Evolutionary conservation across 2,329 filamentous ascomycete genomes (phyloP).

Genomic region (Cercospora sp.): DNA sequence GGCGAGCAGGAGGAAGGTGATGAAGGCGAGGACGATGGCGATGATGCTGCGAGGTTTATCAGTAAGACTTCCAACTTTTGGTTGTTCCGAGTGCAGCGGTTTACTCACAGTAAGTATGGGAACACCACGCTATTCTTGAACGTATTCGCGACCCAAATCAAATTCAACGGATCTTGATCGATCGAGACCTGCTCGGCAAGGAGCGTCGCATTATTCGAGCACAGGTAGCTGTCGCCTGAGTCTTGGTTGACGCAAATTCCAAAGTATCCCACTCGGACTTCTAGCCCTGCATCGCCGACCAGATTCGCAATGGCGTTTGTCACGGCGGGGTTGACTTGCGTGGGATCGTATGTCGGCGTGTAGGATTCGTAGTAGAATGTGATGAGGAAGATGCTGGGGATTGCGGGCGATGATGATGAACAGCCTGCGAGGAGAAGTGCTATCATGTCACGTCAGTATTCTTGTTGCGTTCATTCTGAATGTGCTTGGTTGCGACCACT

Average conservation of each 20-base stretch:
- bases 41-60: conserved; percentile 68
- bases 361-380: conserved; percentile 96
- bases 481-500: conserved; percentile 39
- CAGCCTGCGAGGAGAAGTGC: conserved; percentile 91
- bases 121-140: conserved; percentile 99
- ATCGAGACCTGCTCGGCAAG: conserved; percentile 85
- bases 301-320: conserved; percentile 86
- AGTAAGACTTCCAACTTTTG: background rate
- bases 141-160: conserved; percentile 94
- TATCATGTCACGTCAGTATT: conserved; percentile 41
- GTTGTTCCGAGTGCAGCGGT: background rate
- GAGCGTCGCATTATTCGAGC: conserved; percentile 94
- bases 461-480: no score
- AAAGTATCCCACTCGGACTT: conserved; percentile 95
- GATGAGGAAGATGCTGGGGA: conserved; percentile 94
- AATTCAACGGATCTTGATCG: conserved; percentile 91
- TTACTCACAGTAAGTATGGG: conserved; percentile 82
- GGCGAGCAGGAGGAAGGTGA: conserved; percentile 90
- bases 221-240: conserved; percentile 79
- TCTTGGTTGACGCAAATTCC: conserved; percentile 95
- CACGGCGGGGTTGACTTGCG: conserved; percentile 88
- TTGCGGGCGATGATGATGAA: conserved; percentile 91
- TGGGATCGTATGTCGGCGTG: conserved; percentile 74
- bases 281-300: conserved; percentile 77
- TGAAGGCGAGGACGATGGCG: conserved; percentile 93